phyloP scores from a whole-genome alignment of 2,329 filamentous ascomycete genomes.

The Sarocladium brachiariae region DNA sequence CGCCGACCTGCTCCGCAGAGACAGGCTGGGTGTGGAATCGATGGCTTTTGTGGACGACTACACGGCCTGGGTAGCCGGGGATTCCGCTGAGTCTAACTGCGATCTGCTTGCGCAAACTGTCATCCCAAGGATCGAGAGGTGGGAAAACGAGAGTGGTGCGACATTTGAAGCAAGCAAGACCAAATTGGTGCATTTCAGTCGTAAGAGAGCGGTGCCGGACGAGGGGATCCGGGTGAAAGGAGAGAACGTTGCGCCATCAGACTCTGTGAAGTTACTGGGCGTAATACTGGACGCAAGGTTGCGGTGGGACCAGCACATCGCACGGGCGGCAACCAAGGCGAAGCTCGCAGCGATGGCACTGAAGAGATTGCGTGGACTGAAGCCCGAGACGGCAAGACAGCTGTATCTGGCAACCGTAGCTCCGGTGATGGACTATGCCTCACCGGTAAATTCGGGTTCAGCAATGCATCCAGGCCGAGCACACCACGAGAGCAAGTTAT shows the following conservation, averaged over 20 bases:
- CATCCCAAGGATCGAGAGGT: background rate
- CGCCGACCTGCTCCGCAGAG: background rate
- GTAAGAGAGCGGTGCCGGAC: background rate
- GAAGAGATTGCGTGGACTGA: conserved; percentile 1
- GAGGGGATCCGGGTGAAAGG: background rate
- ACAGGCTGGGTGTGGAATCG: background rate
- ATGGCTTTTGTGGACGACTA: background rate
- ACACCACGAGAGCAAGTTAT: too few species aligned
- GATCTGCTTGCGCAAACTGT: background rate
- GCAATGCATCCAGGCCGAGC: too few species aligned
- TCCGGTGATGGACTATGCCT: background rate
- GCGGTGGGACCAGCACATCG: background rate
- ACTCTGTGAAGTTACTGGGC: background rate
- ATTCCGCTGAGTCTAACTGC: background rate
- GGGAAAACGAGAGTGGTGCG: background rate
- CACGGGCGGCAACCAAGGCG: background rate
- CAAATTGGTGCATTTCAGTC: background rate
- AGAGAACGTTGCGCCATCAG: conserved; percentile 1
- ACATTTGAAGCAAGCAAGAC: background rate
- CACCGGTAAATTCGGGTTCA: too few species aligned
- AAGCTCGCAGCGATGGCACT: background rate
- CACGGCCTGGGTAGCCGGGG: background rate
- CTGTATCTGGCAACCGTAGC: background rate
- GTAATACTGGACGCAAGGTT: background rate
- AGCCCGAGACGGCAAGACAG: background rate